Evolutionary conservation across 1,139 yeast genomes (phyloP).

Genomic region (Geotrichum bryndzae): DNA sequence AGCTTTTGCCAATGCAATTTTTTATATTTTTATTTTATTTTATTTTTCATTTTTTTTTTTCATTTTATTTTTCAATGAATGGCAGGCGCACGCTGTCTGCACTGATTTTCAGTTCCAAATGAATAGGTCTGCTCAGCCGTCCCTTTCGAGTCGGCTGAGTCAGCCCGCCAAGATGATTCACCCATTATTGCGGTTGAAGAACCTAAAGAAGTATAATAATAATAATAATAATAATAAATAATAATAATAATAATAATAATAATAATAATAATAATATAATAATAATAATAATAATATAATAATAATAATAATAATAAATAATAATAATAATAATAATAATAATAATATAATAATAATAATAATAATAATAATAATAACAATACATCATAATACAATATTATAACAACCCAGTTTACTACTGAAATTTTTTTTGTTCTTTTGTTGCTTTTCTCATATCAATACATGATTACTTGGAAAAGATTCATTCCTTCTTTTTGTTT

Average conservation of each 20-base stretch:
- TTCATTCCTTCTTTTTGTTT: neutral
- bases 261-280: conserved; percentile 2
- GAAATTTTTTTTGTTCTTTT: neutral
- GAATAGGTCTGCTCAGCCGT: neutral
- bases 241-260: neutral
- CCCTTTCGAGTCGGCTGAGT: neutral
- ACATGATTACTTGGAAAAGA: neutral
- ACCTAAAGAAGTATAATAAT: no score
- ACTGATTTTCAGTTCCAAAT: no score
- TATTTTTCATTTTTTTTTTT: no score
- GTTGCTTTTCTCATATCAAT: neutral
- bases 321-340: conserved; percentile 3
- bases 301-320: conserved; percentile 2
- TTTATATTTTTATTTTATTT: no score
- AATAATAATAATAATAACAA: neutral
- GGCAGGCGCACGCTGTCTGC: no score
- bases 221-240: no score
- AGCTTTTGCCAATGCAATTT: neutral
- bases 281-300: conserved; percentile 4
- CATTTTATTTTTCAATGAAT: no score
- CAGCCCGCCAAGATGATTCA: no score
- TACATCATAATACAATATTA: no score
- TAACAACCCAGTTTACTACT: no score
- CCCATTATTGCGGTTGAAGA: no score
- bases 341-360: conserved; percentile 4